phyloP scores from a whole-genome alignment of 2,329 filamentous ascomycete genomes.

The Ceratocystis albifundus region DNA sequence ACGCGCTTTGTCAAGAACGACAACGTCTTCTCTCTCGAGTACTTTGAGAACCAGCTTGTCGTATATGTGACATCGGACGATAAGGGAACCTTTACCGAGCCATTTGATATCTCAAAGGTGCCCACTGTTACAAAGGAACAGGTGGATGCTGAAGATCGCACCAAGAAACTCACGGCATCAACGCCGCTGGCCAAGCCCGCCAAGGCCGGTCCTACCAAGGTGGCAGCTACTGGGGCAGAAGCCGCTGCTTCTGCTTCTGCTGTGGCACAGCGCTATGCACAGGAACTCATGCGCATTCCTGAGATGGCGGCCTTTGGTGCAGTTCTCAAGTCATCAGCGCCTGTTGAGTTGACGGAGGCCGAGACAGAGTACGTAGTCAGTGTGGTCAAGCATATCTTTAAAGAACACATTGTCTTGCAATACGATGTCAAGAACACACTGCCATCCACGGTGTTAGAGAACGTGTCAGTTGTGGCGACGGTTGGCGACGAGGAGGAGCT shows the following conservation, averaged over 20 bases:
- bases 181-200: slow-evolving; percentile 91
- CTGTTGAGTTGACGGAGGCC: slow-evolving; percentile 85
- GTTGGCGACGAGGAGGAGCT: slow-evolving; percentile 71
- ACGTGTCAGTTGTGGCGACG: slow-evolving; percentile 71
- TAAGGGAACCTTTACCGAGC: slow-evolving; percentile 67
- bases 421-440: slow-evolving; percentile 98
- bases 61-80: slow-evolving; percentile 94
- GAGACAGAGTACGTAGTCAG: slow-evolving; percentile 96
- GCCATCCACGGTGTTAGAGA: slow-evolving; percentile 77
- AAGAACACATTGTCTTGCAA: slow-evolving; percentile 88
- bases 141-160: slow-evolving; percentile 88
- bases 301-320: slow-evolving; percentile 83
- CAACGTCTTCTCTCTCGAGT: slow-evolving; percentile 86
- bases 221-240: slow-evolving; percentile 57
- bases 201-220: slow-evolving; percentile 58
- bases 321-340: slow-evolving; percentile 78
- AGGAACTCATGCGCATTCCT: slow-evolving; percentile 77
- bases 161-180: slow-evolving; percentile 89
- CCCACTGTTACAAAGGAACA: slow-evolving; percentile 92
- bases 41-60: slow-evolving; percentile 92
- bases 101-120: slow-evolving; percentile 85
- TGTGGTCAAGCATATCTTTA: slow-evolving; percentile 94
- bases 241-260: slow-evolving; percentile 65
- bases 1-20: slow-evolving; percentile 89
- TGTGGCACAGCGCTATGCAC: slow-evolving; percentile 75